These are phyloP conservation scores for Cryphonectria radicalis DNA, from an alignment of 2,329 filamentous ascomycete genomes.

Conservation along the genomic window DNA sequence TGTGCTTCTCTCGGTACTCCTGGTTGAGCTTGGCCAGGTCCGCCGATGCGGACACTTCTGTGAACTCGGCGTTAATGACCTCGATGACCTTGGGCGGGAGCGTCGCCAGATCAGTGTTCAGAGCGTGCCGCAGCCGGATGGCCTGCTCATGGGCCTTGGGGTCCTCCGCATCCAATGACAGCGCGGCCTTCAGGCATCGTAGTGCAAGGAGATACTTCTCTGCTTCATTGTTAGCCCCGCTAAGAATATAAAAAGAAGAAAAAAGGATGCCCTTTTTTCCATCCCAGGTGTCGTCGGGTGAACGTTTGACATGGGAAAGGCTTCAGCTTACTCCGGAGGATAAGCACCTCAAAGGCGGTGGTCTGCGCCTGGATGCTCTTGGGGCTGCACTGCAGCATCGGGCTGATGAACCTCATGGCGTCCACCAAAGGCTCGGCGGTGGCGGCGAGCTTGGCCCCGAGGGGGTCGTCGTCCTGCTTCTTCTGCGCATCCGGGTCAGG, in stretches of 20 bases:
- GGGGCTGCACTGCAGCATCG: conserved; percentile 81
- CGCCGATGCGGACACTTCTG: conserved; percentile 58
- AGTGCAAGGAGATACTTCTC: conserved; percentile 88
- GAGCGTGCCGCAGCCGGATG: conserved; percentile 67
- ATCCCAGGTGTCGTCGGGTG: background rate
- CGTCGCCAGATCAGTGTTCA: conserved; percentile 61
- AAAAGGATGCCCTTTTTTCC: background rate
- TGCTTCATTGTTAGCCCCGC: conserved; percentile 44
- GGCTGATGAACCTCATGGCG: conserved; percentile 82
- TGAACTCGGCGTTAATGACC: conserved; percentile 71
- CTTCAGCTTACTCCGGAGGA: conserved; percentile 72
- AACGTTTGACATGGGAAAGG: background rate
- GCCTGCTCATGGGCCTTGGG: conserved; percentile 77
- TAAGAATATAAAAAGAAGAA: background rate
- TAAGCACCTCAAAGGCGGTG: conserved; percentile 87
- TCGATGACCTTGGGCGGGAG: conserved; percentile 68
- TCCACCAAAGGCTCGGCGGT: conserved; percentile 84
- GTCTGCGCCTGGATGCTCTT: conserved; percentile 81
- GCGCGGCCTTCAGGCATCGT: conserved; percentile 78
- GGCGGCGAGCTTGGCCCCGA: conserved; percentile 77
- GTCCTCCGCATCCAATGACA: conserved; percentile 69
- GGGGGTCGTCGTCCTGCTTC: conserved; percentile 89
- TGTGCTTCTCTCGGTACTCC: conserved; percentile 66
- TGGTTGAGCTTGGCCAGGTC: conserved; percentile 69
- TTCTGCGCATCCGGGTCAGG: conserved; percentile 65